Evolutionary conservation across 768 basidiomycete species (phyloP).

Genomic region (Boletus vinaceobasis): DNA sequence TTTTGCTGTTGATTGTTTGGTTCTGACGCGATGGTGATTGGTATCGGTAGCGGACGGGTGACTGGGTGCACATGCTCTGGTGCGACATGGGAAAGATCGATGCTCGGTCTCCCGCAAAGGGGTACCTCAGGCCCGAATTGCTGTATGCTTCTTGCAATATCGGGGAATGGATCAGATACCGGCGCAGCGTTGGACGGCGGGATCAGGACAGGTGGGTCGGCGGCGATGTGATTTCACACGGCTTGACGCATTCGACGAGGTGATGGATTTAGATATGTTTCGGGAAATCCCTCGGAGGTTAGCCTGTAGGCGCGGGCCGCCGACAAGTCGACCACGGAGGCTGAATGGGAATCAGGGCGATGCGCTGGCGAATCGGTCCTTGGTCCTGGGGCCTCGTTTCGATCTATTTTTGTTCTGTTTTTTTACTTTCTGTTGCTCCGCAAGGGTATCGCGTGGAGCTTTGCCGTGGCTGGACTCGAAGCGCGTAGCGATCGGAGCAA

Average conservation of each 20-base stretch:
- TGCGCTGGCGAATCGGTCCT: neutral
- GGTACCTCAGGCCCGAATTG: neutral
- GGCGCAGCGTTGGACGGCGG: neutral
- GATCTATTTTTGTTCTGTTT: neutral
- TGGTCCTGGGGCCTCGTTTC: neutral
- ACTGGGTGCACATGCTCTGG: constrained; percentile 15
- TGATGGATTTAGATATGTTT: neutral
- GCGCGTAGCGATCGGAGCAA: neutral
- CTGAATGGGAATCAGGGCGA: constrained; percentile 5
- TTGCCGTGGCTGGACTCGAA: neutral
- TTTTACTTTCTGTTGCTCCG: neutral
- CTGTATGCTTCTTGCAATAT: neutral
- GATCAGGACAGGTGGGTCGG: constrained; percentile 7
- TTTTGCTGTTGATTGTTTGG: neutral
- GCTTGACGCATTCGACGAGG: neutral
- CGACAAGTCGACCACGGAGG: neutral
- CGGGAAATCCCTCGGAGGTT: constrained; percentile 1
- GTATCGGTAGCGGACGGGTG: constrained; percentile 23
- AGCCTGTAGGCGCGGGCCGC: neutral
- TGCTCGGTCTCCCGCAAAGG: neutral
- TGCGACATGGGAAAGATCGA: neutral
- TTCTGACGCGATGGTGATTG: neutral
- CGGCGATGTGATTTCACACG: constrained; percentile 3
- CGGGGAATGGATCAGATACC: constrained; percentile 1
- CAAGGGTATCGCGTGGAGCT: neutral